These are phyloP conservation scores for Pholiota conissans DNA, from an alignment of 768 basidiomycete species.

Conservation along the genomic window DNA sequence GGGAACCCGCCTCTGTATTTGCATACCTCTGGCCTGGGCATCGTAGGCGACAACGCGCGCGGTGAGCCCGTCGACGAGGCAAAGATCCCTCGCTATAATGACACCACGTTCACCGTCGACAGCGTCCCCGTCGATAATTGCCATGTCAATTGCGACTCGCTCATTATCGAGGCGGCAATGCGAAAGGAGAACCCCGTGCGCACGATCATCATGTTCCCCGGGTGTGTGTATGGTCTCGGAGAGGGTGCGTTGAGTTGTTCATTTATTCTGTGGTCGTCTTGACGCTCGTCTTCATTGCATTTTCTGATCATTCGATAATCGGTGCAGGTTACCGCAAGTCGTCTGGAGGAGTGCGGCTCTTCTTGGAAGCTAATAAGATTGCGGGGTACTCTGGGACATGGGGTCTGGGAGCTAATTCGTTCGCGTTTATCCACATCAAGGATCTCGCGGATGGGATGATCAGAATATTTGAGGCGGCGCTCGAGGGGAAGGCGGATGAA, in stretches of 20 bases:
- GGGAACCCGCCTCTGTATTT: conserved; percentile 42
- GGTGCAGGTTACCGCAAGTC: conserved; percentile 37
- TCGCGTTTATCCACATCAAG: conserved; percentile 40
- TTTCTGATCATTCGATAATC: no score
- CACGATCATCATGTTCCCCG: conserved; percentile 43
- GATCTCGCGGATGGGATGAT: conserved; percentile 36
- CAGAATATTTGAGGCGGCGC: conserved; percentile 36
- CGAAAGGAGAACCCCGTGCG: conserved; percentile 39
- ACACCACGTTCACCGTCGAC: conserved; percentile 35
- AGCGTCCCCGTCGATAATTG: conserved; percentile 21
- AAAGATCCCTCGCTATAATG: conserved; percentile 33
- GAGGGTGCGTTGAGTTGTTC: conserved; percentile 27
- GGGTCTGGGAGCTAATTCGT: conserved; percentile 38
- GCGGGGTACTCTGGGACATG: conserved; percentile 40
- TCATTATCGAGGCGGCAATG: conserved; percentile 40
- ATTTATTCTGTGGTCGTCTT: no score
- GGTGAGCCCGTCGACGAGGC: conserved; percentile 33
- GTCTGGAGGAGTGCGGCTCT: conserved; percentile 36
- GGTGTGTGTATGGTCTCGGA: conserved; percentile 43
- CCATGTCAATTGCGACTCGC: conserved; percentile 22
- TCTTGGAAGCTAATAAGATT: conserved; percentile 29
- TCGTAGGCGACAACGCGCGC: conserved; percentile 38
- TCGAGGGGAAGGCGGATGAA: conserved; percentile 41
- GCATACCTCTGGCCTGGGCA: conserved; percentile 41
- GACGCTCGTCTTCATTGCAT: no score